These are phyloP conservation scores for Septoria linicola DNA, from an alignment of 2,329 filamentous ascomycete species.

Conservation along the genomic window DNA sequence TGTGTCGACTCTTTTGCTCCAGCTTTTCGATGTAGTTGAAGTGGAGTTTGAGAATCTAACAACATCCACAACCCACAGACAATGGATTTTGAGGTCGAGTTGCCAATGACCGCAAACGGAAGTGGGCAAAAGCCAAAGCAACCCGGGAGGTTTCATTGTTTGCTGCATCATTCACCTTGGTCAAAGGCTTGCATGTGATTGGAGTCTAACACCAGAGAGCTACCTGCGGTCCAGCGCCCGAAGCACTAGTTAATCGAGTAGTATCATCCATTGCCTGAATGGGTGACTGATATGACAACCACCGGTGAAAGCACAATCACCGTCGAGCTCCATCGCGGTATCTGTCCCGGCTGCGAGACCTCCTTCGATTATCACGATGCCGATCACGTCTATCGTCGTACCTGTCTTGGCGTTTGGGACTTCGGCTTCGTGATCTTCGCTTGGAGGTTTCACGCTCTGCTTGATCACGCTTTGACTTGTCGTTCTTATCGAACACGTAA, in stretches of 20 bases:
- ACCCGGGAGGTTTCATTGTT: too few species aligned
- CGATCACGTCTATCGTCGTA: slow-evolving; percentile 22
- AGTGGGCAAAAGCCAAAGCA: neutral
- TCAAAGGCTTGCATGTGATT: too few species aligned
- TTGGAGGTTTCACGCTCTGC: slow-evolving; percentile 13
- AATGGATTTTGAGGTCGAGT: too few species aligned
- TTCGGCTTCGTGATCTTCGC: slow-evolving; percentile 32
- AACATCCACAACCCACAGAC: too few species aligned
- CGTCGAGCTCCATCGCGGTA: slow-evolving; percentile 15
- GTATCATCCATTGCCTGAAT: too few species aligned
- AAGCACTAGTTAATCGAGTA: too few species aligned
- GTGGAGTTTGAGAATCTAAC: too few species aligned
- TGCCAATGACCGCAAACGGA: neutral
- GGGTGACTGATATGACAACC: too few species aligned
- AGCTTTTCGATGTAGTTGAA: too few species aligned
- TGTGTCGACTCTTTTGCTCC: slow-evolving; percentile 1
- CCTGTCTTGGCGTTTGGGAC: slow-evolving; percentile 31
- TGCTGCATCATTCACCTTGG: too few species aligned
- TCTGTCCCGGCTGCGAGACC: slow-evolving; percentile 23
- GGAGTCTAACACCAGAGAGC: neutral
- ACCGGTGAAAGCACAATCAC: too few species aligned
- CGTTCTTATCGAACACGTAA: slow-evolving; percentile 76
- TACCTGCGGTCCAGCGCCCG: neutral
- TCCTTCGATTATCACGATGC: slow-evolving; percentile 22
- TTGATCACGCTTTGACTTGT: slow-evolving; percentile 23